These are phyloP conservation scores for Wallacemonas sp. DNA, from an alignment of 208 protist species.

Conservation along the genomic window DNA sequence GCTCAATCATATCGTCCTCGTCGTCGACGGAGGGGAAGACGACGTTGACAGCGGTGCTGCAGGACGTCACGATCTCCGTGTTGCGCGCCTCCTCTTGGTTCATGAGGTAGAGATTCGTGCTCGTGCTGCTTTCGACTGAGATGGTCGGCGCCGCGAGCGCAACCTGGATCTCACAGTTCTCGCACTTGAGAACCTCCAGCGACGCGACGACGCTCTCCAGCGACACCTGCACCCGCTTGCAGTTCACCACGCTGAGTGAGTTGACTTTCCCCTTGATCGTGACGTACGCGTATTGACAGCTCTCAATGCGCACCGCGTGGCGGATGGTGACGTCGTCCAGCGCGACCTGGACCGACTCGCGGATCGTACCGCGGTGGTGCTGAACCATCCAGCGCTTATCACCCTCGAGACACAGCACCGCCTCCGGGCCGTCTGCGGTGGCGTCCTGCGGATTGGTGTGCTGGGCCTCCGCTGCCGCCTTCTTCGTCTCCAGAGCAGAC, in stretches of 20 bases:
- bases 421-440: constrained; percentile 5
- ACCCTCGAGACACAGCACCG: constrained; percentile 53
- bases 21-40: constrained; percentile 60
- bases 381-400: constrained; percentile 75
- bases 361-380: constrained; percentile 45
- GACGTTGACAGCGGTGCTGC: constrained; percentile 77
- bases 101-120: constrained; percentile 75
- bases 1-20: constrained; percentile 59
- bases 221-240: constrained; percentile 70
- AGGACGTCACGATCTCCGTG: constrained; percentile 78
- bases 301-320: constrained; percentile 74
- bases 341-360: constrained; percentile 37
- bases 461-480: constrained; percentile 36
- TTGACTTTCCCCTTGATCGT: constrained; percentile 80
- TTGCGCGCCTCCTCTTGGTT: constrained; percentile 46
- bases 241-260: constrained; percentile 71
- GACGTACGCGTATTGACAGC: constrained; percentile 65
- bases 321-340: constrained; percentile 68
- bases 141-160: constrained; percentile 57
- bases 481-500: constrained; percentile 58
- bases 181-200: constrained; percentile 72
- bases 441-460: not conserved
- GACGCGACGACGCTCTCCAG: constrained; percentile 65
- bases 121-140: constrained; percentile 59
- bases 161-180: constrained; percentile 68